A percentile compares a stretch with the other conserved stretches of the same genome.
These are phyloP conservation scores for Pyricularia grisea DNA, from an alignment of 2,329 filamentous ascomycete species.

Conservation along the genomic window DNA sequence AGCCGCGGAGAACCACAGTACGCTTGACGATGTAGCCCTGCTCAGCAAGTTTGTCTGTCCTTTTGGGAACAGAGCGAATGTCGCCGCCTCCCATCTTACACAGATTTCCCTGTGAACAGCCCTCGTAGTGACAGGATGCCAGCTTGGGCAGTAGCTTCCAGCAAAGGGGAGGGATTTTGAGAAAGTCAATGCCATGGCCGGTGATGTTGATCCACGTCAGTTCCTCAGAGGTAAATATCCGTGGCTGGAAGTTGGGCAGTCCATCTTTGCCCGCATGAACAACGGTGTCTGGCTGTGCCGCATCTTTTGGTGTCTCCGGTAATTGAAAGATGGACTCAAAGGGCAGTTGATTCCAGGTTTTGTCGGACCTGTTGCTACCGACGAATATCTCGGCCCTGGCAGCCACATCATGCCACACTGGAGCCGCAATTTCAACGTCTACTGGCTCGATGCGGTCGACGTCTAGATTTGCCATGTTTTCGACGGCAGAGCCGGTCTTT, in stretches of 20 bases:
- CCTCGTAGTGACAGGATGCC: constrained; percentile 40
- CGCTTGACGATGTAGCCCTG: constrained; percentile 56
- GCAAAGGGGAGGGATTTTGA: constrained; percentile 47
- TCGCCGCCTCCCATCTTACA: constrained; percentile 49
- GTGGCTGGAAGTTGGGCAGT: constrained; percentile 15
- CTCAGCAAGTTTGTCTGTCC: constrained; percentile 47
- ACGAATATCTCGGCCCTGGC: constrained; percentile 29
- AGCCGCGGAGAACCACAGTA: constrained; percentile 46
- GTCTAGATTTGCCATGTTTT: constrained; percentile 4
- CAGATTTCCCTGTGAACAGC: constrained; percentile 52
- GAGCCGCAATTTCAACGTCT: constrained; percentile 25
- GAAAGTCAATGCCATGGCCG: constrained; percentile 49
- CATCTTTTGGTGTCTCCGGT: constrained; percentile 2
- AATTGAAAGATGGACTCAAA: constrained; percentile 16
- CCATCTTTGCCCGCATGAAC: neutral
- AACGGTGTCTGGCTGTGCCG: neutral
- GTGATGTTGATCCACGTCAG: constrained; percentile 51
- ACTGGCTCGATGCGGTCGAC: constrained; percentile 5
- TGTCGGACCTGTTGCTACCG: constrained; percentile 18
- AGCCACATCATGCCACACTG: constrained; percentile 31
- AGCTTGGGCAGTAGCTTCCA: constrained; percentile 51
- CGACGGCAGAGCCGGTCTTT: neutral
- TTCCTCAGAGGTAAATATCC: constrained; percentile 41
- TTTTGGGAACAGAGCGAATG: constrained; percentile 52
- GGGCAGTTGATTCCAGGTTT: constrained; percentile 24